Conservation (phyloP, 106 monocot species). For the Platanthera zijinensis region DNA sequence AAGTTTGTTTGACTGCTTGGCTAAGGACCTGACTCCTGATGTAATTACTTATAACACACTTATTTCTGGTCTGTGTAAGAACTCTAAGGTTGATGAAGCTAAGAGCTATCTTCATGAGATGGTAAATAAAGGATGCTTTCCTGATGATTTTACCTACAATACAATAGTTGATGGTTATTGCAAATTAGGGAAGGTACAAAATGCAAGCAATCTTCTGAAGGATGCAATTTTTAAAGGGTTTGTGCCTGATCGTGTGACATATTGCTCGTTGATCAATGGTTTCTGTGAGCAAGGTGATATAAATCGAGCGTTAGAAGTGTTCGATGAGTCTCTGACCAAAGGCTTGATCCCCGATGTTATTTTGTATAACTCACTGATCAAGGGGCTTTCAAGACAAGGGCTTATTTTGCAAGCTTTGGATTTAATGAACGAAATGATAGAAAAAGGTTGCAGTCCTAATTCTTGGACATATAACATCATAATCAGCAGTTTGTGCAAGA, state of each 20-base stretch:
- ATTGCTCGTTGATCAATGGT: conserved; percentile 79
- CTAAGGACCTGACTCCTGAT: conserved; percentile 42
- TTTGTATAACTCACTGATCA: conserved; percentile 75
- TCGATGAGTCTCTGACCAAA: conserved; percentile 48
- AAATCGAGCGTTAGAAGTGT: conserved; percentile 53
- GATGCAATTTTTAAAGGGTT: conserved; percentile 88
- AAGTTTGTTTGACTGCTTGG: conserved; percentile 43
- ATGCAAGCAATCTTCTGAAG: conserved; percentile 48
- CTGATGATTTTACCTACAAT: conserved; percentile 91
- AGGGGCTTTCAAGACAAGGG: conserved; percentile 61
- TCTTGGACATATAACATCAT: conserved; percentile 81
- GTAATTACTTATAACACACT: conserved; percentile 82
- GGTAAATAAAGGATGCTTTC: conserved; percentile 55
- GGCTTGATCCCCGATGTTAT: conserved; percentile 43
- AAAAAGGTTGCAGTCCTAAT: conserved; percentile 56
- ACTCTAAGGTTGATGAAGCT: conserved; percentile 54
- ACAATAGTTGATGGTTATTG: conserved; percentile 88
- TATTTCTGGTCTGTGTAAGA: conserved; percentile 67
- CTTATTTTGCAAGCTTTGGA: conserved; percentile 73
- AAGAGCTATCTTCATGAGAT: conserved; percentile 59
- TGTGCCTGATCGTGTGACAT: conserved; percentile 71
- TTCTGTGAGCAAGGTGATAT: conserved; percentile 75
- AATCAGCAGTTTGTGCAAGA: conserved; percentile 77
- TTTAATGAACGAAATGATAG: conserved; percentile 62
- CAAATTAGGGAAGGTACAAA: conserved; percentile 42